A percentile compares a stretch with the other conserved stretches of the same genome.
phyloP scores from a whole-genome alignment of 2,329 filamentous ascomycete genomes.

The Zopfia rhizophila region DNA sequence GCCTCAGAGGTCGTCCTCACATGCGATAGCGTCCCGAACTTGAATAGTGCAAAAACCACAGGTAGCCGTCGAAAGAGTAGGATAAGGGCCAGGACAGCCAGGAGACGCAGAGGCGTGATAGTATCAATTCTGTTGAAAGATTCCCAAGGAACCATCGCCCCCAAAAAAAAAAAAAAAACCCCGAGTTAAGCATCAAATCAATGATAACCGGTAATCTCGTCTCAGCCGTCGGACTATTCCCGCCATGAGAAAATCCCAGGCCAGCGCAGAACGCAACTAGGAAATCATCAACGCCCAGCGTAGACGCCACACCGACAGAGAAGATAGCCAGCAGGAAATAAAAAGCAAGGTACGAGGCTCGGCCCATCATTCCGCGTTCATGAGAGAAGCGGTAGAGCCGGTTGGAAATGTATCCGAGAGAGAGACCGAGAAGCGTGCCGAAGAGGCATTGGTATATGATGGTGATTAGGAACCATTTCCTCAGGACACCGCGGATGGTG shows the following conservation, averaged over 20 bases:
- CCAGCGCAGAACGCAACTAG: constrained; percentile 67
- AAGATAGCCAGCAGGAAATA: constrained; percentile 66
- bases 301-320: constrained; percentile 62
- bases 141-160: constrained; percentile 64
- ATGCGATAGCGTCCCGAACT: constrained; percentile 56
- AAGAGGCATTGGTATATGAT: constrained; percentile 66
- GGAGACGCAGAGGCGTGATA: constrained; percentile 56
- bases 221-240: constrained; percentile 61
- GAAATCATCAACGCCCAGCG: constrained; percentile 66
- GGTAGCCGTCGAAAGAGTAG: constrained; percentile 64
- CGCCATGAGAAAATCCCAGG: constrained; percentile 64
- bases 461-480: constrained; percentile 65
- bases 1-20: constrained; percentile 63
- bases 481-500: constrained; percentile 53
- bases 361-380: constrained; percentile 57
- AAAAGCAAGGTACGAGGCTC: constrained; percentile 64
- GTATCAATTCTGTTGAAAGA: constrained; percentile 50
- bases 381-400: constrained; percentile 60
- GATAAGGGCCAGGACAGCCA: constrained; percentile 61
- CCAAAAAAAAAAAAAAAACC: constrained; percentile 68
- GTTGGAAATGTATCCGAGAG: constrained; percentile 61
- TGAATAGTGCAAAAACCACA: constrained; percentile 60
- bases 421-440: constrained; percentile 59
- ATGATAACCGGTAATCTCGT: constrained; percentile 61
- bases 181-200: constrained; percentile 66